These are phyloP conservation scores for Calonectria hongkongensis DNA, from an alignment of 2,329 filamentous ascomycete species.

Conservation along the genomic window DNA sequence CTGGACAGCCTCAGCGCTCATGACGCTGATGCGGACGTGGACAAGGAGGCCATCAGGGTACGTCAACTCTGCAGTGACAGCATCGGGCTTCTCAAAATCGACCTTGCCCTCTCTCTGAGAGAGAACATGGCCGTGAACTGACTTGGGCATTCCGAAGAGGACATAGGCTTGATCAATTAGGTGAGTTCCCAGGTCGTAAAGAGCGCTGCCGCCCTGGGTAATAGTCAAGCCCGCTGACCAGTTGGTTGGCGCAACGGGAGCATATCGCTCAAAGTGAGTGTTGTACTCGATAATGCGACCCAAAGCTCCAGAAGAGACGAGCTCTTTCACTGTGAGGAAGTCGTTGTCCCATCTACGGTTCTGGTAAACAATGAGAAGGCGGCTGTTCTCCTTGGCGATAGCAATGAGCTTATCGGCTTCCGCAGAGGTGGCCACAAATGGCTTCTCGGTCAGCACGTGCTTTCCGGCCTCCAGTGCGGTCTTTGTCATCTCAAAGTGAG, in stretches of 20 bases:
- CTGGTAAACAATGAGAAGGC: conserved; percentile 81
- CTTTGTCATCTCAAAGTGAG: conserved; percentile 80
- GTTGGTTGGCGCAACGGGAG: conserved; percentile 72
- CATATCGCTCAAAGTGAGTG: conserved; percentile 87
- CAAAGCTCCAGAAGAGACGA: conserved; percentile 75
- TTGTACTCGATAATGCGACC: conserved; percentile 87
- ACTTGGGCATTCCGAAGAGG: conserved; percentile 81
- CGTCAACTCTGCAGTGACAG: conserved; percentile 78
- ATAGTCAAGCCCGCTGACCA: conserved; percentile 81
- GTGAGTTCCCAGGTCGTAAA: conserved; percentile 86
- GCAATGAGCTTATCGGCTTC: conserved; percentile 79
- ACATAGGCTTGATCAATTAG: conserved; percentile 84
- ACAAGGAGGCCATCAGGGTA: conserved; percentile 80
- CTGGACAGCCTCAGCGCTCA: conserved; percentile 82
- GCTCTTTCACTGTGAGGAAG: conserved; percentile 80
- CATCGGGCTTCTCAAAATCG: conserved; percentile 72
- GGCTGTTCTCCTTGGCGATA: conserved; percentile 70
- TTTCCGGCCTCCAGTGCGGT: conserved; percentile 81
- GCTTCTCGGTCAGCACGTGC: conserved; percentile 89
- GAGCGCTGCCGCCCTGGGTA: conserved; percentile 77
- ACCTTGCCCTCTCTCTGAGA: conserved; percentile 74
- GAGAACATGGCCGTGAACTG: conserved; percentile 81
- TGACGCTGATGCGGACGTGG: conserved; percentile 80
- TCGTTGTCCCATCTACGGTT: conserved; percentile 87
- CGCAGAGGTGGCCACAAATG: conserved; percentile 82